phyloP scores from a whole-genome alignment of 2,329 filamentous ascomycete genomes.

The Colletotrichum orchidophilum region DNA sequence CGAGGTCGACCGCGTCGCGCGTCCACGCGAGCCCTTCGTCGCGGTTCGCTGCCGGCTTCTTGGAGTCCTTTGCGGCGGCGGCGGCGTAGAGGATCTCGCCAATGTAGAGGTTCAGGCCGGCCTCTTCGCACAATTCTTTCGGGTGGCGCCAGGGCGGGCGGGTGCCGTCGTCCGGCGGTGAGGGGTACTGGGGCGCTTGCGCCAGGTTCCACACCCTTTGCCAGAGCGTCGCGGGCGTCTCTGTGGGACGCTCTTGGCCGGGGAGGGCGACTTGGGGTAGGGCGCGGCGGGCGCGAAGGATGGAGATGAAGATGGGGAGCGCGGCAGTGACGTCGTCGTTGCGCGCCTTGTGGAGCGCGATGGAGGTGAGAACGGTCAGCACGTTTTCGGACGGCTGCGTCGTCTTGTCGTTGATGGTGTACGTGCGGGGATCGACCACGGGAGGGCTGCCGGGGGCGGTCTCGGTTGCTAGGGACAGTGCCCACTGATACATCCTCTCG shows the following conservation, averaged over 20 bases:
- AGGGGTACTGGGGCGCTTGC: slow-evolving; percentile 71
- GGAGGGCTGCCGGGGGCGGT: slow-evolving; percentile 50
- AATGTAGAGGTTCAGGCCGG: slow-evolving; percentile 87
- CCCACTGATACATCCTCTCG: slow-evolving; percentile 78
- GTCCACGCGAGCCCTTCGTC: slow-evolving; percentile 90
- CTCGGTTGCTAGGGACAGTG: slow-evolving; percentile 76
- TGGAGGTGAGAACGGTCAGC: slow-evolving; percentile 76
- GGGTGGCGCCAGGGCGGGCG: slow-evolving; percentile 71
- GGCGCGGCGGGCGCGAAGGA: slow-evolving; percentile 80
- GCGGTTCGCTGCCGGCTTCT: slow-evolving; percentile 44
- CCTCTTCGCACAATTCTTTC: slow-evolving; percentile 81
- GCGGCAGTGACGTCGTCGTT: slow-evolving; percentile 73
- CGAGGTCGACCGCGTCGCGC: slow-evolving; percentile 82
- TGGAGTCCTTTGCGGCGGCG: slow-evolving; percentile 58
- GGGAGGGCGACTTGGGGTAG: slow-evolving; percentile 52
- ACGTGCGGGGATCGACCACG: slow-evolving; percentile 68
- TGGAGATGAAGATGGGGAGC: slow-evolving; percentile 85
- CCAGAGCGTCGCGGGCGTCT: slow-evolving; percentile 2
- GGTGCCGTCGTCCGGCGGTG: slow-evolving; percentile 75
- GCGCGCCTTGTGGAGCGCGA: slow-evolving; percentile 81
- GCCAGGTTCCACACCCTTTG: slow-evolving; percentile 38
- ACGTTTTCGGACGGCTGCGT: slow-evolving; percentile 76
- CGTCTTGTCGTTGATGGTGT: slow-evolving; percentile 69
- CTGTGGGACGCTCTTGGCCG: slow-evolving; percentile 21
- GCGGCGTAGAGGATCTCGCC: slow-evolving; percentile 85